A percentile compares a stretch with the other conserved stretches of the same genome.
phyloP scores from a whole-genome alignment of 2,329 filamentous ascomycete genomes.

The Colletotrichum acutatum region DNA sequence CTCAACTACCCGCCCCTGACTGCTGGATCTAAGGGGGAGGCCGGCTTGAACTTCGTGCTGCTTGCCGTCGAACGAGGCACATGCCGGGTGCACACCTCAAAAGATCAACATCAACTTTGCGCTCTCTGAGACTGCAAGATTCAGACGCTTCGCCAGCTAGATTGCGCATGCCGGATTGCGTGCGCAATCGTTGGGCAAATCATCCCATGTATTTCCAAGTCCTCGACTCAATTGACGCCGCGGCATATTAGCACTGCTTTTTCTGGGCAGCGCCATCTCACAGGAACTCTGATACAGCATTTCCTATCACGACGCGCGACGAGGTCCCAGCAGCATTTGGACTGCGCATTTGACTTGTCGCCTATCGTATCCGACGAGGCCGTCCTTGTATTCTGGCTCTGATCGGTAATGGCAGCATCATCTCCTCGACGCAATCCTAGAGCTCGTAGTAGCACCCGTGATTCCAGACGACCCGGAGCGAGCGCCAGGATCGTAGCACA shows the following conservation, averaged over 20 bases:
- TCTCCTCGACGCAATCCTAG: background rate
- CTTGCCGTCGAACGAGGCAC: background rate
- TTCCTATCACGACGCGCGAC: background rate
- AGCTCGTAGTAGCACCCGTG: background rate
- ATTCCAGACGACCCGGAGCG: background rate
- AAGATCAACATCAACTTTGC: background rate
- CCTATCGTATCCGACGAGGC: background rate
- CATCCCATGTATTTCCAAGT: background rate
- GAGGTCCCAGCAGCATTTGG: background rate
- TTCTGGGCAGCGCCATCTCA: background rate
- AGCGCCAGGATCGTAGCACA: slow-evolving; percentile 10
- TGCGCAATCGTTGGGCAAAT: background rate
- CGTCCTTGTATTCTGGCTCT: background rate
- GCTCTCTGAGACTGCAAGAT: background rate
- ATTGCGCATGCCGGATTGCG: too few species aligned
- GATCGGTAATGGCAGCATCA: background rate
- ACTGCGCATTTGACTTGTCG: background rate
- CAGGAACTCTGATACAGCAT: background rate
- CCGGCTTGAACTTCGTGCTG: background rate
- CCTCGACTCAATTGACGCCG: background rate
- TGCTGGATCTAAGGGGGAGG: slow-evolving; percentile 7
- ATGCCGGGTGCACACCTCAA: background rate
- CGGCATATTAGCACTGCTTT: background rate
- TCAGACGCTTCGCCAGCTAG: background rate
- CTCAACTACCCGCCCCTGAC: slow-evolving; percentile 8